A percentile compares a stretch with the other conserved stretches of the same genome.
Conservation (phyloP, 768 basidiomycete genomes). For the Tephrocybe sp. region DNA sequence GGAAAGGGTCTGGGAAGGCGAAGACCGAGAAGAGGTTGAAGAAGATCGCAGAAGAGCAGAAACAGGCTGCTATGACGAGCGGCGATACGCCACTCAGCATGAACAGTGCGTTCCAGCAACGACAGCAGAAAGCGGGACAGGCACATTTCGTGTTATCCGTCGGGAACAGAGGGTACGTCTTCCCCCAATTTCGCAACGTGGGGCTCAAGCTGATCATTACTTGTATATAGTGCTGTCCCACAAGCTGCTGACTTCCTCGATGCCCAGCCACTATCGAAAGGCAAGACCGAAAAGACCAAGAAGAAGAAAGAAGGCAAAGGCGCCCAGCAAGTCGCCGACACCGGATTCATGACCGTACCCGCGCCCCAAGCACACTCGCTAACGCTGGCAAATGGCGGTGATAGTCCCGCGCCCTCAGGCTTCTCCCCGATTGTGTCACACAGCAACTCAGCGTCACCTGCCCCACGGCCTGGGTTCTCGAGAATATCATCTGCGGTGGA, state of each 20-base stretch:
- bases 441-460: slow-evolving; percentile 57
- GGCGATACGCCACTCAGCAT: slow-evolving; percentile 96
- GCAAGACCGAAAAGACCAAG: slow-evolving; percentile 80
- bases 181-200: no score
- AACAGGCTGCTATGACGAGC: slow-evolving; percentile 90
- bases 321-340: slow-evolving; percentile 43
- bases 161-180: slow-evolving; percentile 82
- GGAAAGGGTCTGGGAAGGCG: slow-evolving; percentile 94
- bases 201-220: no score
- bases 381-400: slow-evolving; percentile 36
- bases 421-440: slow-evolving; percentile 24
- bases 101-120: slow-evolving; percentile 89
- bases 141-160: slow-evolving; percentile 96
- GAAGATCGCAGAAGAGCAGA: slow-evolving; percentile 97
- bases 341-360: slow-evolving; percentile 75
- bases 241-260: slow-evolving; percentile 82
- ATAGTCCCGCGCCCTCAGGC: slow-evolving; percentile 44
- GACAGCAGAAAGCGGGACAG: slow-evolving; percentile 93
- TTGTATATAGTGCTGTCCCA: slow-evolving; percentile 69
- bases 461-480: slow-evolving; percentile 74
- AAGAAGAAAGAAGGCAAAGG: slow-evolving; percentile 76
- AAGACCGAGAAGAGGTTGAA: slow-evolving; percentile 96
- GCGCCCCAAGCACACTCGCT: slow-evolving; percentile 46
- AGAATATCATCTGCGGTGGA: slow-evolving; percentile 65
- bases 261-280: slow-evolving; percentile 76